Evolutionary conservation across 2,329 filamentous ascomycete species (phyloP), one percentile per base, ranked within the genome.

Genomic region (Tolypocladium nubicola): DNA sequence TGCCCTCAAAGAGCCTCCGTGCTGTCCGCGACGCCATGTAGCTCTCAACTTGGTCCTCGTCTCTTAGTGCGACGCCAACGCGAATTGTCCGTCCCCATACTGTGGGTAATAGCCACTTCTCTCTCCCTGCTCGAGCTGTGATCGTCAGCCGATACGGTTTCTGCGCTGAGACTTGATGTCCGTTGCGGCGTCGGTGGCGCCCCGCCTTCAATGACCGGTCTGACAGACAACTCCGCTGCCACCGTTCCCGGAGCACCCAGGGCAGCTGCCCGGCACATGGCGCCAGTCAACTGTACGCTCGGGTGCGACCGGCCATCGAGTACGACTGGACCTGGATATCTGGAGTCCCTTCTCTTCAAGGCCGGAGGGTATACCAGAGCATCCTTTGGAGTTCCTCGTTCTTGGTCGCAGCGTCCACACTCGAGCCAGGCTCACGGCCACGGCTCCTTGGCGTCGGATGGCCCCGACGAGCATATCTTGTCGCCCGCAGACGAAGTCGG

Each of bases 251-350:
- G 59, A 14, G 76, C 66, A 40, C 71, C 69, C 5, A 75, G 71
- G 4, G 77, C 77, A 1, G 74, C 71, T 4, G 75, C 76, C 16
- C 81, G 59, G 14, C 77, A 76, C 19, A 81, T 68, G 0, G 75
- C 78, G 0, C 78, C 76, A 0, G 79, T 81, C 30, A 80, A 74
- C n/a, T 79, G 79, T 1, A 82, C 68, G 16, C 75, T 79, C 19
- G 75, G 76, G 54, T 82, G 79, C 2, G 75, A 76, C 56, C 75
- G 73, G 8, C 77, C 62, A 80, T 79, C 0, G 76, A 79, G 55
- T 79, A 74, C 0, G 79, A 75, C 21, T 73, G 68, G 3, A 75
- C 76, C 4, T 71, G 64, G 4, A 80, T 68, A 64, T 79, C 75
- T 1, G 68, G 59, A 1, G 37, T 30, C 6, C 52, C 10, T n/a